Percentiles rank a stretch among this genome's conserved stretches.
phyloP scores from a whole-genome alignment of 1,284 basidiomycete species.

The Polyporus tsugae region DNA sequence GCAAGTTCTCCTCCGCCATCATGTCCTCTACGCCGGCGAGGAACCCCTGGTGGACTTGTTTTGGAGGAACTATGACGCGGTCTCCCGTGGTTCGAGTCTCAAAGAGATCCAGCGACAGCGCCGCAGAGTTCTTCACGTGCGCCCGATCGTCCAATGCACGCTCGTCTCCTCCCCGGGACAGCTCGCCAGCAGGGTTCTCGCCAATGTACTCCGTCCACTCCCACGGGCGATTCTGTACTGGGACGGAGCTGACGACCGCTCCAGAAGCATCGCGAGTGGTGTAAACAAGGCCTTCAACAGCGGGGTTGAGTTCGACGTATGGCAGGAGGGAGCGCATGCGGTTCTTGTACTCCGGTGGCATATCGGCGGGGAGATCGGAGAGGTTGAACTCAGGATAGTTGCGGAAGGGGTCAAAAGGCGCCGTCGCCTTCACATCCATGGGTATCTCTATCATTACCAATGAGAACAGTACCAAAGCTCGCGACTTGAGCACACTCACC shows the following conservation, averaged over 20 bases:
- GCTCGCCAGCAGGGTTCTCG: conserved; percentile 55
- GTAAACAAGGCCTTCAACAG: conserved; percentile 65
- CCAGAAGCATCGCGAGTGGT: conserved; percentile 63
- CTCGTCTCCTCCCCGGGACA: conserved; percentile 47
- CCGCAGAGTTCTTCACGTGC: conserved; percentile 68
- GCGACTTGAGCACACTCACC: conserved; percentile 52
- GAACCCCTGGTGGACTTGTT: conserved; percentile 1
- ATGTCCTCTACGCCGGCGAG: conserved; percentile 37
- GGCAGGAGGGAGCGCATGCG: conserved; percentile 65
- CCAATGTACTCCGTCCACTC: conserved; percentile 86
- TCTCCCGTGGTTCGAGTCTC: conserved; percentile 71
- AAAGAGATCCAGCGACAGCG: conserved; percentile 78
- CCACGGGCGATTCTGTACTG: conserved; percentile 80
- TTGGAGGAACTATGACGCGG: conserved; percentile 44
- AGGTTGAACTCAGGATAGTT: conserved; percentile 63
- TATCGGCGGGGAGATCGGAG: conserved; percentile 60
- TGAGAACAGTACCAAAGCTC: background rate
- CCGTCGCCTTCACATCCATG: conserved; percentile 57
- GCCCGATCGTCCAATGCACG: conserved; percentile 50
- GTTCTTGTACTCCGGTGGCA: conserved; percentile 63
- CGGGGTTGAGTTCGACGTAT: conserved; percentile 55
- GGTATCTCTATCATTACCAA: conserved; percentile 60
- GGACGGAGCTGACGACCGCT: conserved; percentile 53
- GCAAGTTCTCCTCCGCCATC: conserved; percentile 53
- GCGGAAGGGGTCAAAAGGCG: conserved; percentile 62